These are phyloP conservation scores for Globisporangium rhizosaccharum DNA, from an alignment of 352 stramenopile species.

Conservation along the genomic window DNA sequence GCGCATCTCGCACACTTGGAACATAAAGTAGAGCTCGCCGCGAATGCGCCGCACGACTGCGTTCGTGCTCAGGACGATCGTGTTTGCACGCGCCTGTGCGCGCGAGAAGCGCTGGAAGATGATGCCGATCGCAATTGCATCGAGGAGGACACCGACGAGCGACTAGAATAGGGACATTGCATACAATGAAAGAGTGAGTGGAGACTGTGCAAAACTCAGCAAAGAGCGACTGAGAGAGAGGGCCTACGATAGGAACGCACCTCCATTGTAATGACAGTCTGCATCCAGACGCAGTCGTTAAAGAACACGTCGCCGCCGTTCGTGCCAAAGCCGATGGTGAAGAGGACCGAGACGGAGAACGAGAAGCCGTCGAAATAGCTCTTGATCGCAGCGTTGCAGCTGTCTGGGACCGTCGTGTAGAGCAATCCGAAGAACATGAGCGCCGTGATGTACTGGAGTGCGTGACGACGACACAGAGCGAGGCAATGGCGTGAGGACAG, in stretches of 20 bases:
- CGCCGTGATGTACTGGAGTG: constrained; percentile 53
- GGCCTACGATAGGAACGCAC: constrained; percentile 1
- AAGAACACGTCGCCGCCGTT: constrained; percentile 87
- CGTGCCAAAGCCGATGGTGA: constrained; percentile 77
- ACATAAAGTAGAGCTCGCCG: constrained; percentile 92
- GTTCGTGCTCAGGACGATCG: constrained; percentile 92
- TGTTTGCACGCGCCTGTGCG: constrained; percentile 87
- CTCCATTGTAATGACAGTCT: constrained; percentile 87
- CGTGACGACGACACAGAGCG: not conserved
- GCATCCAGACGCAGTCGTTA: constrained; percentile 87
- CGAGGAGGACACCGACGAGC: constrained; percentile 87
- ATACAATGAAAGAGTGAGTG: not conserved
- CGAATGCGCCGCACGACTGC: constrained; percentile 87
- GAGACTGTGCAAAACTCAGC: not conserved
- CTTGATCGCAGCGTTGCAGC: constrained; percentile 65
- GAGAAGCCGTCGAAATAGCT: constrained; percentile 74
- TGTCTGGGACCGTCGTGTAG: constrained; percentile 62
- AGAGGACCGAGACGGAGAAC: constrained; percentile 77
- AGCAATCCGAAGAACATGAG: constrained; percentile 64
- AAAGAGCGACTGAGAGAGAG: not conserved
- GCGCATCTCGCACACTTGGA: constrained; percentile 86
- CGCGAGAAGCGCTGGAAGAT: constrained; percentile 93
- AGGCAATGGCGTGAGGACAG: not conserved
- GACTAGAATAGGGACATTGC: constrained; percentile 43
- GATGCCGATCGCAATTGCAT: constrained; percentile 92